Base-by-base conservation (phyloP, 768 basidiomycete genomes). In the Tylopilus rubrobrunneus region DNA sequence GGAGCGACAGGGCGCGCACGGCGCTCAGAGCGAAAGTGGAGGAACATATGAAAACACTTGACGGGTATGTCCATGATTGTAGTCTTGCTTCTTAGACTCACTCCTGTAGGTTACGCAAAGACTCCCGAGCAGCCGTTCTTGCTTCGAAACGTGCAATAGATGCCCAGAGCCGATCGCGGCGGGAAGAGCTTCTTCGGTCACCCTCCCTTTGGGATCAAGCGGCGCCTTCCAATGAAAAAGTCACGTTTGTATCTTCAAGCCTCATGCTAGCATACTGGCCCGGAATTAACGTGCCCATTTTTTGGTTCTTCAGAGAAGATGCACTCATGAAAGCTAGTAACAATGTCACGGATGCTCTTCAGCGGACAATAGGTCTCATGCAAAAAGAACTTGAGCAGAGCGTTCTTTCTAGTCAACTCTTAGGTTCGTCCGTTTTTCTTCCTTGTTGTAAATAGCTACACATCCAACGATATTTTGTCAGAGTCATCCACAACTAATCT, bases 381-480 rank as follows among this genome's bases (percentile, higher is more conserved):
- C 92, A 96, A 71, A 83, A 81, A 39, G 97, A 98, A 64, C 83
- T 99, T 3, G 91, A 98, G 63, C 82, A 85, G 23, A 94, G 91
- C 0, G 90, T 95, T 7, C 77, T 96, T 46, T 84, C 90, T 4
- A 78, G 78, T 6, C 94, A 99, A 66, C 82, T 95, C 67, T 81
- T 98, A 36, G 89, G 92, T 89, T 62, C 41, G 76, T 65, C n/a
- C n/a, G 17, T 10, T 0, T 47, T 36, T 28, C 21, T 27, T 11
- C 25, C 15, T 1, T 8, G 11, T n/a, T 11, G 17, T 4, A 19
- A 37, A 43, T 17, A 23, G 14, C 19, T 21, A 45, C 37, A 41
- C 15, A 23, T 17, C n/a, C 21, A 43, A 46, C 25, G 46, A 21
- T 5, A 21, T 15, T 9, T 17, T 39, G 8, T 17, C 63, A 94